Evolutionary conservation across 768 basidiomycete genomes (phyloP), one percentile per base, ranked within the genome.

Genomic region (Lactarius pseudohatsudake): DNA sequence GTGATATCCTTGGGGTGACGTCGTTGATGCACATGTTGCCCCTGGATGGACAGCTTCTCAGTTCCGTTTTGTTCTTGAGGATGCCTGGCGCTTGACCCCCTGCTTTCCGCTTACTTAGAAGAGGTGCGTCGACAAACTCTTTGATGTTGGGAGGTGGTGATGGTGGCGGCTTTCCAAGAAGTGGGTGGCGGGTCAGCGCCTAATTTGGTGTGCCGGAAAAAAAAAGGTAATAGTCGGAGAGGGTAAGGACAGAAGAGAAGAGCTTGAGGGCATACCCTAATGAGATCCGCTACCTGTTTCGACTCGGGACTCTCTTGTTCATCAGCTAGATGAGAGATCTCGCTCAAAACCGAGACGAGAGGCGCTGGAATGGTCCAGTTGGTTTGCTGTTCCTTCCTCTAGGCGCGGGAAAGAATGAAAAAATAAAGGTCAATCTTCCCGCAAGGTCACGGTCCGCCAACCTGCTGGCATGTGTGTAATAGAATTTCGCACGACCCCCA

Each of bases 391-490:
- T 70, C 66, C 50, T 65, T 64, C 57, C 64, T 61, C 70, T 70
- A 32, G 53, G 18, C 4, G 64, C 40, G 38, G 13, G 45, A 41
- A 6, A 15, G 26, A 57, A 57, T 6, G 11, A 38, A 13, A 11
- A 18, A 22, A n/a, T n/a, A n/a, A n/a, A n/a, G n/a, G 45, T 61
- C 28, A 65, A 38, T 50, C 56, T 57, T 54, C 61, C 62, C 34
- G 10, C 26, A 64, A 60, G 57, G 59, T 34, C 64, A 67, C 34
- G 57, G 61, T 26, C 59, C 47, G 66, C 72, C 64, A 71, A 85
- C 84, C 45, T 73, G 74, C 65, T 75, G 64, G 73, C 84, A 80
- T 57, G 79, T 78, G 70, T 79, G 77, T 64, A 88, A 71, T 45
- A 88, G 68, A 28, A 77, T 70, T 40, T 72, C 72, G 66, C 80